Percentiles rank a stretch among this genome's conserved stretches.
These are phyloP conservation scores for Symmetrospora coprosmae DNA, from an alignment of 768 basidiomycete species.

Conservation along the genomic window DNA sequence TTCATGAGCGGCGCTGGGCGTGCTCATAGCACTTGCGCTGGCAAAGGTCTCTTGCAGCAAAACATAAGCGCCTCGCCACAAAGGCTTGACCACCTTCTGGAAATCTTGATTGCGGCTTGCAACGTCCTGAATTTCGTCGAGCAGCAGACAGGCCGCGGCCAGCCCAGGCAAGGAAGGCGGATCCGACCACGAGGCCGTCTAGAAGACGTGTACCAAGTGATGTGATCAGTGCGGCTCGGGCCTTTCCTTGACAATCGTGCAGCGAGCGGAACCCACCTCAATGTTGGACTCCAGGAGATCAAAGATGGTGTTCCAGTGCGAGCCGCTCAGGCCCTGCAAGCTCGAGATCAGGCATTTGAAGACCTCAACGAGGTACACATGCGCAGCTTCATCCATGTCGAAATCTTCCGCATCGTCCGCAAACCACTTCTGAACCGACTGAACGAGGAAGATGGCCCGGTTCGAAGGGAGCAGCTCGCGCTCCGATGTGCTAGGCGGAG, in stretches of 20 bases:
- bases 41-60: too few species aligned
- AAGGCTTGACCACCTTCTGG: constrained; percentile 54
- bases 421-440: constrained; percentile 73
- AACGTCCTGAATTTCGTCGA: constrained; percentile 57
- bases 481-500: constrained; percentile 65
- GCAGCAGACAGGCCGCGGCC: constrained; percentile 55
- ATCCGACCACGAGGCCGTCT: constrained; percentile 54
- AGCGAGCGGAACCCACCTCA: constrained; percentile 47
- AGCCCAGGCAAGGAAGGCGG: constrained; percentile 48
- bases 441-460: constrained; percentile 72
- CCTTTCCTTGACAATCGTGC: too few species aligned
- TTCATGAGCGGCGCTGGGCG: too few species aligned
- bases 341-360: constrained; percentile 69
- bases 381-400: constrained; percentile 44
- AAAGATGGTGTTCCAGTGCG: constrained; percentile 86
- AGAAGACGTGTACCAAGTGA: neutral
- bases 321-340: constrained; percentile 67
- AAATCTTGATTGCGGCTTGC: constrained; percentile 58
- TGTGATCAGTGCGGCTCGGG: neutral
- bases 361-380: constrained; percentile 38
- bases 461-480: constrained; percentile 69
- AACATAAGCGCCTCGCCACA: constrained; percentile 50
- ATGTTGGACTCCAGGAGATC: constrained; percentile 76
- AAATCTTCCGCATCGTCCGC: constrained; percentile 43
- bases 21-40: too few species aligned